Base-by-base conservation (phyloP, 192 early-diverging fungal species). In the Podila epicladia region DNA sequence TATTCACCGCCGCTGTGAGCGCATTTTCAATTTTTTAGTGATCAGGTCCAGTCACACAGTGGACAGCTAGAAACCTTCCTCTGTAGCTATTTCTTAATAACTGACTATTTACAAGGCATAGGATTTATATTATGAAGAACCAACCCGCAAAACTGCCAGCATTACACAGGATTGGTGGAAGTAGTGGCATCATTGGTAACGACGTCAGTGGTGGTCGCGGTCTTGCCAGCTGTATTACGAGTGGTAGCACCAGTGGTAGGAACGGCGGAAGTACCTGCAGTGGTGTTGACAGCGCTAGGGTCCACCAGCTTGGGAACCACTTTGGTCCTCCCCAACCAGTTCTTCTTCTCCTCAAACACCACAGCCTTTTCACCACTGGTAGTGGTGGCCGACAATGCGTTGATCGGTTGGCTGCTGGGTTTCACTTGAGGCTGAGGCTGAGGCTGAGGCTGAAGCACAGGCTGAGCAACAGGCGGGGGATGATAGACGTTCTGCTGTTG, bases 331-430 rank as follows among this genome's bases (percentile, higher is more conserved):
- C 69, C 69, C 26, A 71, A 11, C 69, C 69, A 71, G 15, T 33
- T 7, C 48, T 71, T 71, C 31, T 62, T 71, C 37, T 71, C 69
- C 69, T 71, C 59, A 62, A 71, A 71, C n/a, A 62, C 41, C 45
- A 71, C 60, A 22, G 69, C 3, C 48, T 62, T 71, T 20, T 71
- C 69, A 35, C 69, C 58, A 28, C 20, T 59, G 24, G 69, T 37
- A 26, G 68, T 48, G 28, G 35, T n/a, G 32, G 28, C 0, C 5
- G 38, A 26, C 4, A 26, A 24, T 22, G 26, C 32, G 12, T 5
- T n/a, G 35, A 31, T 20, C 29, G 12, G 13, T 53, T 22, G 33
- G 49, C 15, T 22, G 11, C 32, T 35, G 3, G 33, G 24, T 24
- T 4, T 13, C 29, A 22, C 15, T 37, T 6, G 64, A 29, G 45